Evolutionary conservation across 73 alveolate species (phyloP), one percentile per base, ranked within the genome.

Genomic region (Breviolum minutum): DNA sequence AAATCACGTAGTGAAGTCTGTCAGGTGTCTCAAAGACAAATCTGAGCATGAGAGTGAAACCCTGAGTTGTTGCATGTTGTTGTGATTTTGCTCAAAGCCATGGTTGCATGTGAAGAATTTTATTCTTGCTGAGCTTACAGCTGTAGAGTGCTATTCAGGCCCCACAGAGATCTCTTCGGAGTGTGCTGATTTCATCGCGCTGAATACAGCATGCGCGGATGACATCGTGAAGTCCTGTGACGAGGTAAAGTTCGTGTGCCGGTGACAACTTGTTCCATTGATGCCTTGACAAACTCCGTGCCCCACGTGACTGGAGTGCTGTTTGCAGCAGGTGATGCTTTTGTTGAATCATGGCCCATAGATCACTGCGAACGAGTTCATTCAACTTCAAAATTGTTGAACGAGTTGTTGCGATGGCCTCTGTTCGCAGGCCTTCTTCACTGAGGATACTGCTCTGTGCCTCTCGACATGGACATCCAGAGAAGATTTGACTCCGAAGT

Each of bases 121-220:
- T 0, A 10, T 10, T 14, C 20, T 19, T 13, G 14, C 32, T 19
- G n/a, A 22, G 83, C 83, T 5, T 73, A 32, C n/a, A 73, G 20
- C 32, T 32, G 32, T 22, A 27, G 83, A 19, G 48, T 13, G 32
- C 20, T 24, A 40, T 20, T 61, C n/a, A 89, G 96, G 96, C 32
- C 87, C 95, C 69, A 87, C 95, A 24, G 95, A 87, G 48, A 87
- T 87, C 70, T 66, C 95, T 32, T 87, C 95, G 69, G 95, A 32
- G 29, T 87, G 95, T 26, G 95, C 95, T 8, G 95, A 87, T 26
- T 87, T 87, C 95, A 87, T 87, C 69, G 95, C 95, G 84, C 69
- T 87, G 84, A 87, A 87, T 68, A 84, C 84, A 24, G 95, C 95
- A 24, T 87, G 95, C n/a, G 85, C 85, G 8, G 95, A 87, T 30